Percentiles rank a stretch among this genome's conserved stretches.
Evolutionary conservation across 2,329 filamentous ascomycete species (phyloP).

Genomic region (Ophiostoma ulmi): DNA sequence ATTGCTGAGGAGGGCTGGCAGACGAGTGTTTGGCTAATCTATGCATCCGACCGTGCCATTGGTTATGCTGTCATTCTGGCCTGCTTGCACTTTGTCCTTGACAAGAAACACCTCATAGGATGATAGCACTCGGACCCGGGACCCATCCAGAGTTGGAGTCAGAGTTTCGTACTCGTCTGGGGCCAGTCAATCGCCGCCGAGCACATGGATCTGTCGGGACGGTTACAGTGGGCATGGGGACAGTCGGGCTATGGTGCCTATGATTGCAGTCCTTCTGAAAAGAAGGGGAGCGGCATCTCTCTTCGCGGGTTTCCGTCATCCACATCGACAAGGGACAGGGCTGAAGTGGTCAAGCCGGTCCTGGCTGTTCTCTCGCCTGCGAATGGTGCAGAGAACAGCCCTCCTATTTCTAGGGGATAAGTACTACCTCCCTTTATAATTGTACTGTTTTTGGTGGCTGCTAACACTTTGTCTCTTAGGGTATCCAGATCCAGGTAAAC

Average conservation of each 20-base stretch:
- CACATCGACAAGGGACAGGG: conserved; percentile 34
- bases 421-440: conserved; percentile 31
- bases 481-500: neutral
- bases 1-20: neutral
- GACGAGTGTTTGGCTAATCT: neutral
- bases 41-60: neutral
- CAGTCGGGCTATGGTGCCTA: neutral
- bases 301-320: neutral
- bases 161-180: conserved; percentile 88
- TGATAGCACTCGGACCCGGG: conserved; percentile 44
- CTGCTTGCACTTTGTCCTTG: conserved; percentile 19
- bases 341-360: conserved; percentile 38
- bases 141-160: conserved; percentile 91
- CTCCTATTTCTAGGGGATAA: conserved; percentile 48
- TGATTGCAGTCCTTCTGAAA: conserved; percentile 14
- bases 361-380: conserved; percentile 47
- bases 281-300: neutral
- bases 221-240: neutral
- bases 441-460: neutral
- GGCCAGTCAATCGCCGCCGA: conserved; percentile 27
- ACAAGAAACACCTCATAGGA: conserved; percentile 26
- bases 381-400: conserved; percentile 46
- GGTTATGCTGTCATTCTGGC: neutral
- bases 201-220: neutral
- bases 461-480: conserved; percentile 2